Conservation (phyloP, 345 rosid species). For the Odontarrhena argentea region DNA sequence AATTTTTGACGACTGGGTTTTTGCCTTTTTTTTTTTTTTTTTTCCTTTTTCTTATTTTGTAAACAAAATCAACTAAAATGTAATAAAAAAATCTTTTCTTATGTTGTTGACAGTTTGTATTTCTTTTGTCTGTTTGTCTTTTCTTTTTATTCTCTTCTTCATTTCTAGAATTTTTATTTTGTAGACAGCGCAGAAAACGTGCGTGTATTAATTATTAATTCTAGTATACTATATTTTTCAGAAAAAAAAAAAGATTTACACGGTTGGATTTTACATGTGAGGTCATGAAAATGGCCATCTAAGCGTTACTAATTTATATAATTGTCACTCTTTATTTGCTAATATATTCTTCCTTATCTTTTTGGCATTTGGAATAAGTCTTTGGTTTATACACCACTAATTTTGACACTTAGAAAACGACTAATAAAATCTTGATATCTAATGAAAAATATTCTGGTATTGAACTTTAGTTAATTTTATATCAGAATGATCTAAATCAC, state of each 20-base stretch:
- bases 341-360: neutral
- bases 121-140: constrained; percentile 15
- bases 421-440: neutral
- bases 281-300: neutral
- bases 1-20: constrained; percentile 24
- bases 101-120: constrained; percentile 34
- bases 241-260: neutral
- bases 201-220: neutral
- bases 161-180: constrained; percentile 8
- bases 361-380: too few relatives aligned
- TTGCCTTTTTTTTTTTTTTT: constrained; percentile 7
- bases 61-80: constrained; percentile 20
- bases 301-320: neutral
- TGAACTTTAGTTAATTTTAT: neutral
- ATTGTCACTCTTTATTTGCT: neutral
- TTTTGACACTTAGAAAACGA: neutral
- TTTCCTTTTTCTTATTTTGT: neutral
- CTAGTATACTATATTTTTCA: too few relatives aligned
- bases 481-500: neutral
- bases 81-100: neutral
- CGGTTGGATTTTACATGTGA: constrained; percentile 34
- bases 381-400: neutral
- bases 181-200: constrained; percentile 37
- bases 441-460: neutral
- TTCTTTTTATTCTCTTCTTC: neutral